Percentiles rank a stretch among this genome's conserved stretches.
Evolutionary conservation across 805 yeast genomes (phyloP).

Genomic region (Zygotorulaspora danielsina): DNA sequence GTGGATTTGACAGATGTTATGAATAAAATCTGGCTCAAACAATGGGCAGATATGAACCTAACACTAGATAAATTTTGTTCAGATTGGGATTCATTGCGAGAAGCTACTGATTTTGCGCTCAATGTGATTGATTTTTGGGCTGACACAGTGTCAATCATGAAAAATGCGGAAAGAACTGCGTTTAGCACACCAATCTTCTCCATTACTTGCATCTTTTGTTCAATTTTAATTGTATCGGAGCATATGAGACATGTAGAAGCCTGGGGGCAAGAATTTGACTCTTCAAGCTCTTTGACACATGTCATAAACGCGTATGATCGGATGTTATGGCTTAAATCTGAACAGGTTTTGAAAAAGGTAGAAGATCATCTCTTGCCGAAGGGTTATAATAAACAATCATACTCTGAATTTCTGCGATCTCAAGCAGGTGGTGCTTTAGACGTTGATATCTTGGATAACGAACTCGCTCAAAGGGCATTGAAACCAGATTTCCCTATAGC

Average conservation of each 20-base stretch:
- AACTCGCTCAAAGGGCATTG: slow-evolving; percentile 45
- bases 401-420: slow-evolving; percentile 53
- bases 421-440: slow-evolving; percentile 60
- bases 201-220: slow-evolving; percentile 62
- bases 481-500: slow-evolving; percentile 43
- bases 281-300: slow-evolving; percentile 21
- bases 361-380: slow-evolving; percentile 54
- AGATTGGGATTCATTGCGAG: slow-evolving; percentile 62
- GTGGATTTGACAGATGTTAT: slow-evolving; percentile 59
- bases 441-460: slow-evolving; percentile 45
- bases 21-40: slow-evolving; percentile 56
- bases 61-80: slow-evolving; percentile 44
- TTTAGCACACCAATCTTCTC: slow-evolving; percentile 74
- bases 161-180: slow-evolving; percentile 62
- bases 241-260: slow-evolving; percentile 54
- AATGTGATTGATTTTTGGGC: slow-evolving; percentile 67
- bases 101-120: slow-evolving; percentile 53
- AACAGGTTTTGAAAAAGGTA: slow-evolving; percentile 53
- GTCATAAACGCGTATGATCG: slow-evolving; percentile 47
- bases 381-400: slow-evolving; percentile 47
- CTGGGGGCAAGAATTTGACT: slow-evolving; percentile 41
- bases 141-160: slow-evolving; percentile 59
- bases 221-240: slow-evolving; percentile 59
- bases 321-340: slow-evolving; percentile 62
- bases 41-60: slow-evolving; percentile 63